These are phyloP conservation scores for Plasmodium coatneyi DNA, from an alignment of 169 alveolate genomes.

Conservation along the genomic window DNA sequence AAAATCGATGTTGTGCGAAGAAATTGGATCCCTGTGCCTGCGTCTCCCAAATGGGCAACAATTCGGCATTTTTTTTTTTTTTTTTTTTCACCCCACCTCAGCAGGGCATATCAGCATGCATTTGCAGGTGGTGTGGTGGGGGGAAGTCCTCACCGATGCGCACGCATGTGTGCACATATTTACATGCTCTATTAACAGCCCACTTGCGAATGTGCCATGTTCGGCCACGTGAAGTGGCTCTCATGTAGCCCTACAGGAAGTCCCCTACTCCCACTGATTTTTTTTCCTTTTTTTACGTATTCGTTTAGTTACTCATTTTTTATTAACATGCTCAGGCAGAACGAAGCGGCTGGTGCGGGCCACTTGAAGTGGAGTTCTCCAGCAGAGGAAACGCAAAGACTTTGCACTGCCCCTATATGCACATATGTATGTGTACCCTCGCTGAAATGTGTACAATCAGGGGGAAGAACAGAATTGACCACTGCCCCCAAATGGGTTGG, in stretches of 20 bases:
- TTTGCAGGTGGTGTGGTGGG: not conserved
- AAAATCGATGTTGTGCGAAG: not conserved
- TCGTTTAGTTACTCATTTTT: not conserved
- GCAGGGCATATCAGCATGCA: not conserved
- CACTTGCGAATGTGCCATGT: not conserved
- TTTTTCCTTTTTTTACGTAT: not conserved
- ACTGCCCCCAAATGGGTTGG: not conserved
- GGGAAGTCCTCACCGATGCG: not conserved
- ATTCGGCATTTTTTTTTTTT: constrained; percentile 5
- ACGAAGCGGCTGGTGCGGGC: not conserved
- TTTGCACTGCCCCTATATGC: not conserved
- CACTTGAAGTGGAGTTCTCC: not conserved
- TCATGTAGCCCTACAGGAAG: not conserved
- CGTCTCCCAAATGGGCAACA: not conserved
- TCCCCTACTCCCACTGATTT: not conserved
- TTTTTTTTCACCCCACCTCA: not conserved
- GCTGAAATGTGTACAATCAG: not conserved
- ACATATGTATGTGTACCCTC: not conserved
- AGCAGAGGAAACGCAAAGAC: not conserved
- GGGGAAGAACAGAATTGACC: not conserved
- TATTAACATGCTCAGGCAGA: not conserved
- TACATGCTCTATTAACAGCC: not conserved
- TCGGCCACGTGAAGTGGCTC: not conserved
- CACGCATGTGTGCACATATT: not conserved
- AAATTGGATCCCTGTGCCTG: not conserved